Evolutionary conservation across 352 stramenopile species (phyloP), one percentile per base, ranked within the genome.

Genomic region (Globisporangium paroecandrum): DNA sequence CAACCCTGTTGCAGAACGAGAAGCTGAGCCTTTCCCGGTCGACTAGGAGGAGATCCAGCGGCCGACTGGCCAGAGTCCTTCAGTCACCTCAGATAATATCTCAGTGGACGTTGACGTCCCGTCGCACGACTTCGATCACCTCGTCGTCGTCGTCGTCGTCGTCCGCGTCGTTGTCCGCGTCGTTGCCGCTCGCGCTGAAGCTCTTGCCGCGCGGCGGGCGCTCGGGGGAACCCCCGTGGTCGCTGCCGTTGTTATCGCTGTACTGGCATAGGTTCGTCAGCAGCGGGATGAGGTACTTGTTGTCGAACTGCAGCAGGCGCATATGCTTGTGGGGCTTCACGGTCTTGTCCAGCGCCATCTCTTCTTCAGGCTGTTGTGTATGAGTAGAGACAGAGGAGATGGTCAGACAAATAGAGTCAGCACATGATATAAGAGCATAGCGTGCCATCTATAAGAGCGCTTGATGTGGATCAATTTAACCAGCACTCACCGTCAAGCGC

Each of bases 261-360:
- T 86, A 82, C 6, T 87, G 79, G 69, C 81, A 89, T 55, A 95
- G 59, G 57, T 89, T 87, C 22, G 85, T 95, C 29, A 95, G 79
- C 62, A 95, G 69, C 38, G 85, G 84, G 69, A 94, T 89, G 38
- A 95, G 65, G 68, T 92, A 94, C 67, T 94, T 93, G 76, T 93
- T 91, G 74, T 95, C 85, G 66, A 94, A 95, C 71, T 93, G 83
- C 60, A 95, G 72, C 36, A 88, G 66, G 22, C 77, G 74, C 84
- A 94, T 93, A 80, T 93, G 83, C 64, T 89, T 87, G 74, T 93
- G 79, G 24, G 85, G 87, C 29, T 89, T 89, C 36, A 95, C 84
- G 15, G 66, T 83, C 74, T 91, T 86, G 73, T 94, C 87, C 15
- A 95, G 73, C 22, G 79, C 83, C 18, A 79, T 62, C 62, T 94